Conservation (phyloP, 2,329 filamentous ascomycete genomes). For the Trichoderma endophyticum region DNA sequence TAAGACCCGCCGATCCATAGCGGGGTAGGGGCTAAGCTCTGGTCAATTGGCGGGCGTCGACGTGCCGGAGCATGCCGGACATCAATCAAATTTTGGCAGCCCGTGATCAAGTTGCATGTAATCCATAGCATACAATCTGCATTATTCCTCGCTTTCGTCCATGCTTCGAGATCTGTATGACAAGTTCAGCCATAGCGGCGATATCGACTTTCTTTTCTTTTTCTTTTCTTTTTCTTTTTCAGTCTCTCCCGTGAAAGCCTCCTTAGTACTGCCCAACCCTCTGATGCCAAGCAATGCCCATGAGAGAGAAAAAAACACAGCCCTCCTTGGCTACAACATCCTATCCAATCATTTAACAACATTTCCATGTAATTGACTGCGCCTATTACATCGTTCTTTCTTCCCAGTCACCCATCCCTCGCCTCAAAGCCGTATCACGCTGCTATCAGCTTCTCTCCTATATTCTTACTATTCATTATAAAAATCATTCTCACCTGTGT, state of each 20-base stretch:
- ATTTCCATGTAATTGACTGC: background rate
- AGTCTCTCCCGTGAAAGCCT: background rate
- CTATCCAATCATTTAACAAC: background rate
- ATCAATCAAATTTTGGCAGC: background rate
- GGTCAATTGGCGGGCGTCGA: background rate
- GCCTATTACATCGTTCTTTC: background rate
- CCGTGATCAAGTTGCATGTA: background rate
- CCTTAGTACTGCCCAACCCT: background rate
- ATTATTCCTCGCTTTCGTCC: background rate
- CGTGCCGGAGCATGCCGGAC: background rate
- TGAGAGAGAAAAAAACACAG: background rate
- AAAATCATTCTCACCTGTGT: background rate
- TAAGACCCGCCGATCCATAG: background rate
- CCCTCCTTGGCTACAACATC: background rate
- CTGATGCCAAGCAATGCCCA: background rate
- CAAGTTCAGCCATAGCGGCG: background rate
- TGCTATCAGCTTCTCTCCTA: background rate
- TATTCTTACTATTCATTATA: background rate
- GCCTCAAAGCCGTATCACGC: background rate
- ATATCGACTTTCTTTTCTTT: background rate
- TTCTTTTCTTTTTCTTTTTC: background rate
- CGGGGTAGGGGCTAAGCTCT: background rate
- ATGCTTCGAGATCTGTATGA: background rate
- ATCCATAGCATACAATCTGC: background rate
- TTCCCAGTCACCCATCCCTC: background rate